Evolutionary conservation across 768 basidiomycete species (phyloP).

Genomic region (Tulasnella calospora): DNA sequence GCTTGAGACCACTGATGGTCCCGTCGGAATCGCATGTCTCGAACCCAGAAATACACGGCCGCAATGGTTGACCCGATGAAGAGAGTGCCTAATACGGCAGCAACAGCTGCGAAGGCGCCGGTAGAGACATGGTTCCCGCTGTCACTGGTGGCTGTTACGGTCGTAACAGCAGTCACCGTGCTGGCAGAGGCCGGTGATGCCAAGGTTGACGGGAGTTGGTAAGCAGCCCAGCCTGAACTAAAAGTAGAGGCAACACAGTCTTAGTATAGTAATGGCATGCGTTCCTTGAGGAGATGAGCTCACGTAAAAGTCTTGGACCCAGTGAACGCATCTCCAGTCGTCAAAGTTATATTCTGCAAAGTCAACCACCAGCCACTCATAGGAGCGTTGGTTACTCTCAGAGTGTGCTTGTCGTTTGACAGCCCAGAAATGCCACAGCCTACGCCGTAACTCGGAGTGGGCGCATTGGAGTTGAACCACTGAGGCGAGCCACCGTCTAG

Average conservation of each 20-base stretch:
- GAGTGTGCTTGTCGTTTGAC: background rate
- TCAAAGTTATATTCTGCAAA: background rate
- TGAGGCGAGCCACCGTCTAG: slow-evolving; percentile 6
- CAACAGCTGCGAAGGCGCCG: background rate
- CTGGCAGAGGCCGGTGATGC: background rate
- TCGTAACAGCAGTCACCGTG: background rate
- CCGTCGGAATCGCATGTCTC: background rate
- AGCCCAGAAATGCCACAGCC: background rate
- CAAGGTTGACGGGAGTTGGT: background rate
- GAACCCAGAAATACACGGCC: background rate
- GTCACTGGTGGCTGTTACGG: background rate
- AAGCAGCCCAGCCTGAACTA: background rate
- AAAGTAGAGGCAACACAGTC: background rate
- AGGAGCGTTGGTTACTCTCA: background rate
- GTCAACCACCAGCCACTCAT: slow-evolving; percentile 7
- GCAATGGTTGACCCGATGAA: background rate
- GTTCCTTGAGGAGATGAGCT: background rate
- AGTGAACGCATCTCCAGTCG: background rate
- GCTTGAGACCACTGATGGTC: slow-evolving; percentile 4
- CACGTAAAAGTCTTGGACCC: background rate
- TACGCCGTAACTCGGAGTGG: background rate
- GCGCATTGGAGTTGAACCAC: slow-evolving; percentile 6
- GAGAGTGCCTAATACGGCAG: background rate
- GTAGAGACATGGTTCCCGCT: background rate
- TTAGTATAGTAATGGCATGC: too few relatives aligned